A percentile compares a stretch with the other conserved stretches of the same genome.
phyloP scores from a whole-genome alignment of 768 basidiomycete species.

The Tulasnella sp. region DNA sequence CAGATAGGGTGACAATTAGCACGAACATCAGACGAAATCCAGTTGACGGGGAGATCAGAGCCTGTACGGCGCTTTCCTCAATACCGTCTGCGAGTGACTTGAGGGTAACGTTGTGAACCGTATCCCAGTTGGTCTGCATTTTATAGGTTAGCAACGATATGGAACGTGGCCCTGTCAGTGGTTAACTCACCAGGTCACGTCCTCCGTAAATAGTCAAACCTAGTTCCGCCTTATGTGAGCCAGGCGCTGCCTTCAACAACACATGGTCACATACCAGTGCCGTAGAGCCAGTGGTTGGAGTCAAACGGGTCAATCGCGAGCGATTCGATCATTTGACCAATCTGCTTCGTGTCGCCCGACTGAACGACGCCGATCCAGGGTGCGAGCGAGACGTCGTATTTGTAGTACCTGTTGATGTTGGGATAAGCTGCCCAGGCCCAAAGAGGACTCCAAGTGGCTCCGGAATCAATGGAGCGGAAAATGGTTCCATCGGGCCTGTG shows the following conservation, averaged over 20 bases:
- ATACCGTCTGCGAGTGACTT: conserved; percentile 60
- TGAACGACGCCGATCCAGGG: conserved; percentile 28
- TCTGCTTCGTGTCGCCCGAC: conserved; percentile 34
- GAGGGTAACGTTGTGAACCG: conserved; percentile 55
- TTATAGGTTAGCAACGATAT: no score
- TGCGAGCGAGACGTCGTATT: conserved; percentile 49
- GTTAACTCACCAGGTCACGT: conserved; percentile 43
- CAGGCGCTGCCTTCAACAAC: no score
- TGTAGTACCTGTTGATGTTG: conserved; percentile 47
- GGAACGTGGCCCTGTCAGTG: no score
- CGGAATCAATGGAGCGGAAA: conserved; percentile 57
- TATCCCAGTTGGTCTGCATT: conserved; percentile 50
- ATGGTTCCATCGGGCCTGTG: conserved; percentile 60
- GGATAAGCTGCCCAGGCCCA: conserved; percentile 56
- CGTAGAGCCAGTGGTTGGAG: conserved; percentile 66
- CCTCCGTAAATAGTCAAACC: conserved; percentile 57
- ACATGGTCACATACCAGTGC: conserved; percentile 47
- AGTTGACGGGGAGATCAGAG: conserved; percentile 57
- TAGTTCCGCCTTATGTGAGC: no score
- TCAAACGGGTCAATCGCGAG: conserved; percentile 63
- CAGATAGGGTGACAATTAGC: conserved; percentile 54
- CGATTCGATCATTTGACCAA: conserved; percentile 70
- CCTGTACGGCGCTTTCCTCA: conserved; percentile 59
- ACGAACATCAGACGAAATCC: conserved; percentile 62
- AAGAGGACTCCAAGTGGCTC: conserved; percentile 55